Base-by-base conservation (phyloP, 345 rosid genomes). In the Moringa oleifera region DNA sequence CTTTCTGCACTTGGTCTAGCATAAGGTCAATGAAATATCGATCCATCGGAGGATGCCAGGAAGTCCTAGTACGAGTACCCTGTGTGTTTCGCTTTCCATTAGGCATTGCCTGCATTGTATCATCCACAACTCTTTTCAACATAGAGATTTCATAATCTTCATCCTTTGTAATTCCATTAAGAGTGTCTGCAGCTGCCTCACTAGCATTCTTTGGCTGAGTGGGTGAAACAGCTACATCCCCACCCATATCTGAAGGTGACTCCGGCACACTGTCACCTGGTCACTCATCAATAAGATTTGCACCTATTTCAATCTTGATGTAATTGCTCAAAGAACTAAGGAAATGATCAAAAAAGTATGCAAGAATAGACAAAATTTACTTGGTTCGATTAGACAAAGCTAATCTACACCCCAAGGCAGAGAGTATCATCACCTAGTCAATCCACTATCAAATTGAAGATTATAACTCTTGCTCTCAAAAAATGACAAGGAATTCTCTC, bases 21-120 rank as follows among this genome's bases (percentile, higher is more conserved):
- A 91, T 81, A 65, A 88, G 80, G 65, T 82, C 87, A 9, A 91
- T 83, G 74, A 88, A 88, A 73, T 72, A 83, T 19, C 84, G 71
- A 65, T 91, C 98, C 98, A 91, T 91, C 22, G 91, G 87, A 11
- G 96, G 94, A 66, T 88, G 85, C 96, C 94, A 91, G 61, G 82
- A 71, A 11, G 87, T 90, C 68, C 95, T 83, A 37, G 71, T 59
- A 45, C 97, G 88, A 63, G 51, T 66, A 33, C 50, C 66, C 16
- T 62, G 23, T 54, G 23, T 31, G 17, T 46, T 41, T 54, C 50
- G 68, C 2, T 59, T 25, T 24, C 23, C 70, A 73, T 57, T 63
- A 9, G 45, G 62, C 25, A 31, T 19, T 18, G 54, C 64, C 63
- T 54, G 73, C 2, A 53, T 63, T n/a, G 77, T 46, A 16, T 66